These are phyloP conservation scores for Candida ulmi DNA, from an alignment of 805 yeast species.

Conservation along the genomic window DNA sequence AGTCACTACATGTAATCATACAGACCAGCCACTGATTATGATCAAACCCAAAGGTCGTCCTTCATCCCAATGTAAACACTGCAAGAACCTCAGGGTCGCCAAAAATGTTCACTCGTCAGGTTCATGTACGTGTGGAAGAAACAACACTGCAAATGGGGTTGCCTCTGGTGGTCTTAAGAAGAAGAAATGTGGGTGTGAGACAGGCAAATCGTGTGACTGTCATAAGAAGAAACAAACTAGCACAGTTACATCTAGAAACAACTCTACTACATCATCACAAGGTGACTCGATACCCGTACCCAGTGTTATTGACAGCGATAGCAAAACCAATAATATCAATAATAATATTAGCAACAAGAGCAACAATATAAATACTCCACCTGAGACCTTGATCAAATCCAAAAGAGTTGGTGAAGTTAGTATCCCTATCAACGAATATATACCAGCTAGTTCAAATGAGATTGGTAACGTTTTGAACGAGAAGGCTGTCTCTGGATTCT, in stretches of 20 bases:
- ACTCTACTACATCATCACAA: neutral
- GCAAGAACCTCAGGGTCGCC: conserved; percentile 66
- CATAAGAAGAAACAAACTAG: conserved; percentile 19
- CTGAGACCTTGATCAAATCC: too few relatives aligned
- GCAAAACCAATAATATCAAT: neutral
- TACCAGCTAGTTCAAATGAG: conserved; percentile 27
- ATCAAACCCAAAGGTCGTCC: conserved; percentile 98
- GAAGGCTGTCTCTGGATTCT: conserved; percentile 17
- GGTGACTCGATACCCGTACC: neutral
- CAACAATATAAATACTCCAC: too few relatives aligned
- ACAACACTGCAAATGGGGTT: conserved; percentile 20
- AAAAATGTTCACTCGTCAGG: conserved; percentile 57
- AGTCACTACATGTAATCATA: conserved; percentile 89
- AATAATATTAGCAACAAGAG: neutral
- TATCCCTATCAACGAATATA: conserved; percentile 31
- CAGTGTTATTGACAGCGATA: neutral
- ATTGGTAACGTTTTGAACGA: conserved; percentile 24
- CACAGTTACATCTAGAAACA: neutral
- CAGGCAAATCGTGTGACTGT: conserved; percentile 22
- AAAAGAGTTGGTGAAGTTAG: conserved; percentile 32
- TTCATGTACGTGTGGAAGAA: conserved; percentile 62
- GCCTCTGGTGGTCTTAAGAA: conserved; percentile 4
- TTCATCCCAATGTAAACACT: conserved; percentile 83
- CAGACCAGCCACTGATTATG: conserved; percentile 85
- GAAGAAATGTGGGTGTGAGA: conserved; percentile 23